Evolutionary conservation across 2,329 filamentous ascomycete genomes (phyloP).

Genomic region (Macroventuria anomochaeta): DNA sequence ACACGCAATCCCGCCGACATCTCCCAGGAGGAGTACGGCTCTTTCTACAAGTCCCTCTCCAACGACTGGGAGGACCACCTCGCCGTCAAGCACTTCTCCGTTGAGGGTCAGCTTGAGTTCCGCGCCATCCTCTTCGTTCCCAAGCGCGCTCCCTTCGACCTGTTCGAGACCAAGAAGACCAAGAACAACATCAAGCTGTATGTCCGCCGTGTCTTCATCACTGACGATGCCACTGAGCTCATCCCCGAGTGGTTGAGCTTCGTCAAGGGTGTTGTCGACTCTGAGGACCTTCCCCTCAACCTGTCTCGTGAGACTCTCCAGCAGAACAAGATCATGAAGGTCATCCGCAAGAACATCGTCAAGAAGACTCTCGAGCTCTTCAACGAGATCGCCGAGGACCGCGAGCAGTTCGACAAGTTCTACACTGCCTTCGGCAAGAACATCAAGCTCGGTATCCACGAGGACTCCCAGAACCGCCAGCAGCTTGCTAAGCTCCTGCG

Average conservation of each 20-base stretch:
- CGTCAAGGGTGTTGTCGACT: constrained; percentile 99
- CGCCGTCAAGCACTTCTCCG: constrained; percentile 99
- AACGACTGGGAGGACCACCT: constrained; percentile 99
- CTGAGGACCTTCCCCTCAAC: constrained; percentile 99
- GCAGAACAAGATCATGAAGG: constrained; percentile 99
- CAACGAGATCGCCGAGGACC: constrained; percentile 98
- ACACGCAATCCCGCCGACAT: constrained; percentile 97
- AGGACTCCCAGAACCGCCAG: constrained; percentile 96
- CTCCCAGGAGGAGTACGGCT: constrained; percentile 92
- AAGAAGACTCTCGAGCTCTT: constrained; percentile 99
- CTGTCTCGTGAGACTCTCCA: constrained; percentile 99
- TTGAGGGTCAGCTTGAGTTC: constrained; percentile 99
- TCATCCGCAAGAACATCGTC: constrained; percentile 99
- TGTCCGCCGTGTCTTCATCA: constrained; percentile 99
- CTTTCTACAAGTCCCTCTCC: constrained; percentile 99
- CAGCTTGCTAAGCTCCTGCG: constrained; percentile 96
- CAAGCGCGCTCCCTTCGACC: constrained; percentile 98
- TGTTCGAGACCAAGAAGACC: constrained; percentile 99
- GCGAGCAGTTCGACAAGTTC: constrained; percentile 99
- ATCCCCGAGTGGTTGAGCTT: constrained; percentile 99
- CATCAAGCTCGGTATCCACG: constrained; percentile 99
- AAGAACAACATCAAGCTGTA: constrained; percentile 99
- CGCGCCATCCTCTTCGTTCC: constrained; percentile 99
- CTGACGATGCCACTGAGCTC: constrained; percentile 97
- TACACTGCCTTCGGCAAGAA: constrained; percentile 99